Percentiles rank a stretch among this genome's conserved stretches.
Conservation (phyloP, 1,284 basidiomycete genomes). For the Rhodotorula sp. region DNA sequence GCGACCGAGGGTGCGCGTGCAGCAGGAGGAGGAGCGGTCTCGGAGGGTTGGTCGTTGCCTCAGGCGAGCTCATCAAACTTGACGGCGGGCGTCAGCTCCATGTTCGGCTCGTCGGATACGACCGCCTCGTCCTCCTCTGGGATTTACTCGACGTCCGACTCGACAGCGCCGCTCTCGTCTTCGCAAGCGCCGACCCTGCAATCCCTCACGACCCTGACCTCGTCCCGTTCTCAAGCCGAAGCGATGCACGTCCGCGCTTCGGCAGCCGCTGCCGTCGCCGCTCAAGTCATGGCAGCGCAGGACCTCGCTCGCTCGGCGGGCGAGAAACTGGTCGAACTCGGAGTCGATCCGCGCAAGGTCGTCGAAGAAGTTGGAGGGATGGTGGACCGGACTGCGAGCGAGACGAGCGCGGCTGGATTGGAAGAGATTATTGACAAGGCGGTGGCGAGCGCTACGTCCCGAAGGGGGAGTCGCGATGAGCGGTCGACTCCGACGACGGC, state of each 20-base stretch:
- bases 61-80: not conserved
- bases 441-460: not conserved
- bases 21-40: not conserved
- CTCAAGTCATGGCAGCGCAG: conserved; percentile 41
- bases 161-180: not conserved
- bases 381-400: conserved; percentile 11
- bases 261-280: conserved; percentile 40
- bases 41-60: not conserved
- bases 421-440: not conserved
- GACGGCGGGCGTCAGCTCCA: not conserved
- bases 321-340: conserved; percentile 22
- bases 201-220: conserved; percentile 18
- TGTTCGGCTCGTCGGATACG: not conserved
- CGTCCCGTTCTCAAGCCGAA: conserved; percentile 21
- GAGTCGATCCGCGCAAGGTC: conserved; percentile 25
- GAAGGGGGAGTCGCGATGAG: not conserved
- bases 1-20: not conserved
- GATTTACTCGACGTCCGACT: not conserved
- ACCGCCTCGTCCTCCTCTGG: not conserved
- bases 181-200: conserved; percentile 26
- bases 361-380: conserved; percentile 22
- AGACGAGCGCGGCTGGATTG: not conserved
- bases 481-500: not conserved
- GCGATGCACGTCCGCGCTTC: conserved; percentile 40
- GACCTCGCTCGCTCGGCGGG: conserved; percentile 33